phyloP scores from a whole-genome alignment of 768 basidiomycete genomes.

The Phanerochaete sordida region DNA sequence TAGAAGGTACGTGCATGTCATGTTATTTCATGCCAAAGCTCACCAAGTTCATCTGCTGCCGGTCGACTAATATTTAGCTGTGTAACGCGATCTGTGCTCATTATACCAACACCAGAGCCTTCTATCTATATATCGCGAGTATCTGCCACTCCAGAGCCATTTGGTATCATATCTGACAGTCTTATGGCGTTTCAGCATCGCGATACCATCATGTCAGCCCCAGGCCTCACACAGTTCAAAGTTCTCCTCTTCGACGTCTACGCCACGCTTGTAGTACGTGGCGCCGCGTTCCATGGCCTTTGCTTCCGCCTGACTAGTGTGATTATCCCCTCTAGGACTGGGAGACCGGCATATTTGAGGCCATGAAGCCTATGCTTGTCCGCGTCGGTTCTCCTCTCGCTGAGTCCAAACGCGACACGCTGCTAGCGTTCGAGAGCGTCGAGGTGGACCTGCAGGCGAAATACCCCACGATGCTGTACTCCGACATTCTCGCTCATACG shows the following conservation, averaged over 20 bases:
- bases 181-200: not conserved
- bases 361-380: conserved; percentile 48
- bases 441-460: conserved; percentile 58
- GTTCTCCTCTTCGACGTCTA: conserved; percentile 75
- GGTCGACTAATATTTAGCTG: no score
- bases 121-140: no score
- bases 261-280: conserved; percentile 60
- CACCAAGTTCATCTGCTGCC: no score
- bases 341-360: conserved; percentile 63
- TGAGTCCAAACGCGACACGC: conserved; percentile 50
- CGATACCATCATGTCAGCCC: conserved; percentile 3
- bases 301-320: not conserved
- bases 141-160: no score
- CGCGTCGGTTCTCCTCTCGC: conserved; percentile 26
- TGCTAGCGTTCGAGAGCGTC: conserved; percentile 47
- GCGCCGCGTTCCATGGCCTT: no score
- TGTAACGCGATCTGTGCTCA: no score
- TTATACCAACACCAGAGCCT: no score
- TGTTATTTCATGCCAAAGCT: no score
- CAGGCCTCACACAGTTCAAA: conserved; percentile 27
- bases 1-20: no score
- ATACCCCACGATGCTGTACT: conserved; percentile 57
- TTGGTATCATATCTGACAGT: not conserved
- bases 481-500: conserved; percentile 48
- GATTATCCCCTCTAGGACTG: conserved; percentile 51